These are phyloP conservation scores for Leccinum incarnatum DNA, from an alignment of 768 basidiomycete genomes.

Conservation along the genomic window DNA sequence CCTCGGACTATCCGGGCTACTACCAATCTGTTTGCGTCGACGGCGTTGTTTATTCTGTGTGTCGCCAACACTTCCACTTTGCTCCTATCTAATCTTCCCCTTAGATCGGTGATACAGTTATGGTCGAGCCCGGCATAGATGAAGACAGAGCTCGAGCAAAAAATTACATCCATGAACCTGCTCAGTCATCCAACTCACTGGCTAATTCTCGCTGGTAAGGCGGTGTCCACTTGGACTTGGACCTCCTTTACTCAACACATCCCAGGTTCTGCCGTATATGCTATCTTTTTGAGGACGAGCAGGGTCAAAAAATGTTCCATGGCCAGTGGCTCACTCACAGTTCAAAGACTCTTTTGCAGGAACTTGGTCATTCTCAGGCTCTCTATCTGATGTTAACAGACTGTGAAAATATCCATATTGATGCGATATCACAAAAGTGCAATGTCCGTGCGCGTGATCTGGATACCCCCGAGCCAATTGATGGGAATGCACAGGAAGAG, in stretches of 20 bases:
- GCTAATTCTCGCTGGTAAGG: conserved; percentile 61
- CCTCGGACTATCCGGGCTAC: conserved; percentile 26
- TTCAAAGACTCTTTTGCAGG: conserved; percentile 61
- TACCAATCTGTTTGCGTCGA: conserved; percentile 55
- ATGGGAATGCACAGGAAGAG: conserved; percentile 37
- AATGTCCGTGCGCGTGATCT: conserved; percentile 42
- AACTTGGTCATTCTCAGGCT: conserved; percentile 60
- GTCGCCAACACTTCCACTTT: conserved; percentile 13
- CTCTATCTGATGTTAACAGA: conserved; percentile 51
- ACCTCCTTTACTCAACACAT: not conserved
- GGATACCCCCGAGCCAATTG: conserved; percentile 46
- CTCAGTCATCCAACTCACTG: conserved; percentile 51
- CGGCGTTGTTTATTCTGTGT: conserved; percentile 53
- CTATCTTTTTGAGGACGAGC: conserved; percentile 52
- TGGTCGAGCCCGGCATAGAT: conserved; percentile 59
- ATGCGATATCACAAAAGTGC: conserved; percentile 58
- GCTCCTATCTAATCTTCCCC: conserved; percentile 9
- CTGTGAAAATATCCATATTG: conserved; percentile 56
- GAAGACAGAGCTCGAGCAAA: conserved; percentile 39
- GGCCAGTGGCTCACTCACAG: conserved; percentile 70
- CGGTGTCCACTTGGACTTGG: not conserved
- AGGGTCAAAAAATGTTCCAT: conserved; percentile 54
- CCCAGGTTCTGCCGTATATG: conserved; percentile 71
- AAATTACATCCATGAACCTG: conserved; percentile 37
- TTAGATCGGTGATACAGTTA: conserved; percentile 61